These are phyloP conservation scores for Xerocomellus intermedius DNA, from an alignment of 768 basidiomycete genomes.

Conservation along the genomic window DNA sequence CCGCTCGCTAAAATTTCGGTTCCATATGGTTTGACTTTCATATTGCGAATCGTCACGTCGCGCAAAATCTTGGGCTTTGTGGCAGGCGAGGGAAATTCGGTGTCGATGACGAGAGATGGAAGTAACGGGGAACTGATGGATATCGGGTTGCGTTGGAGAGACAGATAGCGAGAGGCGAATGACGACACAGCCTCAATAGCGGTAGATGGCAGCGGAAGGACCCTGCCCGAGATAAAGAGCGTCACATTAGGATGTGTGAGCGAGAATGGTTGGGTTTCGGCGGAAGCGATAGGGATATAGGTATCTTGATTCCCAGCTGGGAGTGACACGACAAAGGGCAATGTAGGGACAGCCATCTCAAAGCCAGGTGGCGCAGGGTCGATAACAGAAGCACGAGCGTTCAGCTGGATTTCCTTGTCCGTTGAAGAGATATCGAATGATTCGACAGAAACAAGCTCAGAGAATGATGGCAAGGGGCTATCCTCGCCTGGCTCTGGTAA, in stretches of 20 bases:
- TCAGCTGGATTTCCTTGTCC: constrained; percentile 38
- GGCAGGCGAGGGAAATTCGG: constrained; percentile 63
- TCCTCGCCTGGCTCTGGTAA: constrained; percentile 57
- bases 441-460: constrained; percentile 58
- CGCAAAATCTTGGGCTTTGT: constrained; percentile 65
- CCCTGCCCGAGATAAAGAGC: constrained; percentile 51
- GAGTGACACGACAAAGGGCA: constrained; percentile 64
- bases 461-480: constrained; percentile 51
- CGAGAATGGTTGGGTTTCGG: constrained; percentile 52
- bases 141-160: constrained; percentile 55
- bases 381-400: constrained; percentile 55
- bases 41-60: constrained; percentile 71
- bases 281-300: constrained; percentile 50
- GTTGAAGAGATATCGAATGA: constrained; percentile 49
- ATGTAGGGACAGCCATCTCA: constrained; percentile 48
- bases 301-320: constrained; percentile 29
- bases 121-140: constrained; percentile 56
- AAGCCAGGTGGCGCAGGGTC: constrained; percentile 55
- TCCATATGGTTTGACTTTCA: constrained; percentile 60
- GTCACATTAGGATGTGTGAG: constrained; percentile 71
- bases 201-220: constrained; percentile 52
- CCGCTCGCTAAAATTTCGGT: constrained; percentile 64
- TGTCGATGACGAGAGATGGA: constrained; percentile 44
- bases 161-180: constrained; percentile 66
- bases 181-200: constrained; percentile 46